Base-by-base conservation (phyloP, 257 asterid genomes). In the Capsicum pubescens region DNA sequence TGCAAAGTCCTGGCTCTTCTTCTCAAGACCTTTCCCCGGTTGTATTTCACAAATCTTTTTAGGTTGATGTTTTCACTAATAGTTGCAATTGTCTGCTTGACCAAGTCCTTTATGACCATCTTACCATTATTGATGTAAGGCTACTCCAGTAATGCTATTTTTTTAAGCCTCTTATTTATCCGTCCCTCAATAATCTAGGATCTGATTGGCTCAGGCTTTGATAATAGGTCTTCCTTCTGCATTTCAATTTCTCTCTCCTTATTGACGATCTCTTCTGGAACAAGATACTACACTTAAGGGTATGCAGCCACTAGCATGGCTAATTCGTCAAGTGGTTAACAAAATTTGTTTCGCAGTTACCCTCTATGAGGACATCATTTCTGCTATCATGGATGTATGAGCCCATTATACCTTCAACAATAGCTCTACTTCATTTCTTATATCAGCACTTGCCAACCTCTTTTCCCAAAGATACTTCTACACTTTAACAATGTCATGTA, bases 251-350 rank as follows among this genome's bases (percentile, higher is more conserved):
- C 91, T 87, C 91, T 97, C 92, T 97, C 99, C 84, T 81, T 87
- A 84, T 64, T 85, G 21, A 90, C 90, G 64, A 86, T 80, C 86
- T 87, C 84, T 81, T 86, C 91, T 10, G 98, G 97, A 84, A 97
- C 88, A 44, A 0, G n/a, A n/a, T n/a, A n/a, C n/a, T n/a, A n/a
- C n/a, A n/a, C n/a, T n/a, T n/a, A n/a, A n/a, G n/a, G n/a, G 97
- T 89, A 92, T 12, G 92, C 99, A 68, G 99, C 98, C 82, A 93
- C 97, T 93, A 95, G 99, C 99, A 97, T 97, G 83, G 98, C 98
- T 67, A 97, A 88, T 91, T 95, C 97, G 71, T 92, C 97, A 19
- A 95, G 96, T 76, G 95, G 89, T 86, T 92, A 63, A 93, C 99
- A 82, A 95, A 97, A 90, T 97, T 99, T 6, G 99, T 97, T 91